Base-by-base conservation (phyloP, 108 stramenopile genomes). In the Bacterosira constricta region DNA sequence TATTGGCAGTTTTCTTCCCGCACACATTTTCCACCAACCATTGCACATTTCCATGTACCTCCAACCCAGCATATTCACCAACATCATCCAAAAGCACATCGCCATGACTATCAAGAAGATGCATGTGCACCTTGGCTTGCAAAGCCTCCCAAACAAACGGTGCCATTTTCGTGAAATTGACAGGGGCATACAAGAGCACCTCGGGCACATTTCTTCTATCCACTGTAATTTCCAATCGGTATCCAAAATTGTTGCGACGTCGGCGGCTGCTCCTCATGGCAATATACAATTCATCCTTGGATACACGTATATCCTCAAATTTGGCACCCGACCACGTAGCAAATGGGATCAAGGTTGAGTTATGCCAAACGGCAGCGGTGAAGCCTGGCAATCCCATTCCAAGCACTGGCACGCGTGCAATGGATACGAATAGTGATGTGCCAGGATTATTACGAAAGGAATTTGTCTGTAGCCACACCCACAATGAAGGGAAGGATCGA, bases 391-490 rank as follows among this genome's bases (percentile, higher is more conserved):
- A 42, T 46, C 67, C 74, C 29, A 68, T 39, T 6, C 74, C 56
- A 12, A 68, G 61, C 15, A 72, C 13, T 17, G 71, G 74, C 35
- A 75, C 67, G 17, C 74, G 67, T 9, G 74, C 74, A 21, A 75
- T 36, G 38, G 68, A 69, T n/a, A 75, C 66, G 58, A 75, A 75
- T 31, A 75, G 67, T 17, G 74, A 75, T 4, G 74, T 75, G 57
- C 74, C 74, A 5, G 66, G 74, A 60, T 75, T 60, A 1, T 68
- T 47, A 0, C 59, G 74, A 26, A 75, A 75, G 46, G 66, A 69
- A 39, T 75, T 75, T 27, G 74, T 69, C 42, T 75, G 74, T 13
- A 75, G 57, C 74, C 74, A 75, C 20, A 75, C 50, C 74, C 74
- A 75, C 55, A 58, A 25, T 1, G 66, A 61, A 23, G 74, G 74